Conservation (phyloP, 2,329 filamentous ascomycete genomes). For the Thielaviopsis cerberus region DNA sequence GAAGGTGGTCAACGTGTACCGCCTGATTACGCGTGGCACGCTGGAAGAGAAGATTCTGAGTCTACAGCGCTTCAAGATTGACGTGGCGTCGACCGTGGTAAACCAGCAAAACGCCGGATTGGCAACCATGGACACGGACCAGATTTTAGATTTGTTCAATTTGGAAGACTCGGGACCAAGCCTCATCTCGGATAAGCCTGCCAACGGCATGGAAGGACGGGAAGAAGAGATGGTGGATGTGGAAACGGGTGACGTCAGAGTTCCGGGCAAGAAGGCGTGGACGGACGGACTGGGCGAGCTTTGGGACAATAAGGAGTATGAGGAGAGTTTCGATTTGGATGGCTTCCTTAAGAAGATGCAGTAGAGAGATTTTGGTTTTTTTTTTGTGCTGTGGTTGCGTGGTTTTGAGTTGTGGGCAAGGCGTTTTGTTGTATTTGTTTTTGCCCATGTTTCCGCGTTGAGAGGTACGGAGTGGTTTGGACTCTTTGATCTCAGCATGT, state of each 20-base stretch:
- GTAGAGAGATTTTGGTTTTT: conserved; percentile 15
- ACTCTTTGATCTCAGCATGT: too few species aligned
- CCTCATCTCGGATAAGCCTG: conserved; percentile 35
- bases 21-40: conserved; percentile 85
- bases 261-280: conserved; percentile 92
- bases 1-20: conserved; percentile 98
- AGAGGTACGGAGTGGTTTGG: too few species aligned
- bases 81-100: conserved; percentile 92
- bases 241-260: conserved; percentile 80
- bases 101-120: conserved; percentile 97
- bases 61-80: conserved; percentile 97
- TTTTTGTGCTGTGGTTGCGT: background rate
- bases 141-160: conserved; percentile 92
- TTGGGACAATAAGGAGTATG: conserved; percentile 95
- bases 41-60: conserved; percentile 96
- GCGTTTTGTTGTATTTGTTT: conserved; percentile 1
- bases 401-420: background rate
- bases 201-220: conserved; percentile 37
- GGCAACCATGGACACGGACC: conserved; percentile 91
- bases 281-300: conserved; percentile 86
- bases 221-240: conserved; percentile 84
- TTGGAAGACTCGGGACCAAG: conserved; percentile 60
- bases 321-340: conserved; percentile 92
- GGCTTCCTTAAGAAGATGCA: conserved; percentile 93
- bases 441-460: too few species aligned